These are phyloP conservation scores for Yamadazyma philogaea DNA, from an alignment of 805 yeast genomes.

Conservation along the genomic window DNA sequence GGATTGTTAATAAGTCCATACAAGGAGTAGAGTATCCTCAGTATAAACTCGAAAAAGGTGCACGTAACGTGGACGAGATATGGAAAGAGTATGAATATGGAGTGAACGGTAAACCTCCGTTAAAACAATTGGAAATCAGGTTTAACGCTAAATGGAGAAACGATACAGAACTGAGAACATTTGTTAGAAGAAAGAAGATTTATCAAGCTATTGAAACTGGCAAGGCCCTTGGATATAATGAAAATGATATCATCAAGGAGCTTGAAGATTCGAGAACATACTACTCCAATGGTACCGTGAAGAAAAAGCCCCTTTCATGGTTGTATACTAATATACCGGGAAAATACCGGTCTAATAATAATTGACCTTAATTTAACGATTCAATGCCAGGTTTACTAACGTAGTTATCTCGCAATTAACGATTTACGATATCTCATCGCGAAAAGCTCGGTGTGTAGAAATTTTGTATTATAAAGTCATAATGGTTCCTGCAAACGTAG, in stretches of 20 bases:
- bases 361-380: neutral
- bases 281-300: slow-evolving; percentile 37
- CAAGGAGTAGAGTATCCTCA: slow-evolving; percentile 19
- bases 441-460: slow-evolving; percentile 8
- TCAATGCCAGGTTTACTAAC: neutral
- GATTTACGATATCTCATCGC: slow-evolving; percentile 5
- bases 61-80: slow-evolving; percentile 44
- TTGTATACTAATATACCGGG: slow-evolving; percentile 27
- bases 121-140: slow-evolving; percentile 45
- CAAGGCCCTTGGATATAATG: slow-evolving; percentile 39
- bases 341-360: slow-evolving; percentile 16
- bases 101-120: slow-evolving; percentile 49
- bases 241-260: slow-evolving; percentile 42
- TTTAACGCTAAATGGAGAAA: slow-evolving; percentile 56
- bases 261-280: slow-evolving; percentile 45
- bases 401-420: neutral
- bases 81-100: slow-evolving; percentile 60
- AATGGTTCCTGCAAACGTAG: slow-evolving; percentile 9
- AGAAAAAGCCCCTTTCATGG: slow-evolving; percentile 32
- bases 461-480: slow-evolving; percentile 1
- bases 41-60: slow-evolving; percentile 25
- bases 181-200: slow-evolving; percentile 50
- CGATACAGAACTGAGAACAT: slow-evolving; percentile 52
- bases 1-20: neutral
- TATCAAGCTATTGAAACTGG: slow-evolving; percentile 57